Base-by-base conservation (phyloP, 139 green algal genomes). In the Mesotaenium endlicherianum region DNA sequence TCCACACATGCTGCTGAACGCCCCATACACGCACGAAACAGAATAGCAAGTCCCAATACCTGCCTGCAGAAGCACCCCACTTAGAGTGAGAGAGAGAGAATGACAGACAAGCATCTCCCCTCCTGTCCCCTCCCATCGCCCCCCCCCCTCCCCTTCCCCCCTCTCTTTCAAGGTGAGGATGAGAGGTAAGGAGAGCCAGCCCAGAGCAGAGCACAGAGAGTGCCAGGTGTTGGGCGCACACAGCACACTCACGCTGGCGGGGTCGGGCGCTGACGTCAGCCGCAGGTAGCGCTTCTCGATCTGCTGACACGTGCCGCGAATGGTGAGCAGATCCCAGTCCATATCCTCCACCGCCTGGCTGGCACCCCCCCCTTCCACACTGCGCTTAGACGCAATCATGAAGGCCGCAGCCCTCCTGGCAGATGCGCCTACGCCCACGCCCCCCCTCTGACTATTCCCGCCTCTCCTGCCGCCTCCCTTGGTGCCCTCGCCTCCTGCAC, bases 231-330 rank as follows among this genome's bases (percentile, higher is more conserved):
- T 26, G 47, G 8, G 11, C 8, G 47, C 47, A 82, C 5, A 60
- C 11, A 78, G 36, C 40, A 42, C 64, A 78, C 80, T 70, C 55
- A 93, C 86, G 1, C 40, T 84, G 39, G 40, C 31, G 16, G 82
- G 69, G 49, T 86, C 84, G 31, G 90, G 90, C 43, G 90, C 83
- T 5, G 86, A 75, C 1, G 90, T 93, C 17, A 93, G 82, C 11
- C 90, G 87, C 43, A 93, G 64, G 75, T 92, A 93, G 31, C 78
- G 60, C 55, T 93, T 93, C 49, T 93, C 90, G 6, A 93, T 58
- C 31, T 74, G 67, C 60, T 82, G 41, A 44, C 84, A 83, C 14
- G 84, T 87, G 30, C 84, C 84, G 53, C 77, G 77, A 16, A 89
- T 40, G 5, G 77, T 87, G 6, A 80, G 41, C 40, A 42, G 36